Percentiles rank a stretch among this genome's conserved stretches.
phyloP scores from a whole-genome alignment of 2,329 filamentous ascomycete species.

The Diaporthe velutina region DNA sequence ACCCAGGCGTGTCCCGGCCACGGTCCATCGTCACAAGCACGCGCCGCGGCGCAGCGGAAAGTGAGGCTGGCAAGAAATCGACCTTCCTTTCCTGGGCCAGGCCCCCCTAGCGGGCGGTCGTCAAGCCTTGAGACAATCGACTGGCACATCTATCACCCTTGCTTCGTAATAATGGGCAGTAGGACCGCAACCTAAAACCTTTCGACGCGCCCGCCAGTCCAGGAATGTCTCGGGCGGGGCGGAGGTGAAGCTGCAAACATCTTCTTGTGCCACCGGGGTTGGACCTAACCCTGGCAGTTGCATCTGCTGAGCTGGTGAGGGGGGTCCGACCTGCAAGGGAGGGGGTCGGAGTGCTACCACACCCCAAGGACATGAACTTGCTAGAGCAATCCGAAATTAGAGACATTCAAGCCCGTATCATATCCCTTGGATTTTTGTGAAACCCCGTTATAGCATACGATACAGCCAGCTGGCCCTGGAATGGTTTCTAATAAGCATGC shows the following conservation, averaged over 20 bases:
- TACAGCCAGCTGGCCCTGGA: not conserved
- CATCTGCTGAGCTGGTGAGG: not conserved
- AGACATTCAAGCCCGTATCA: constrained; percentile 5
- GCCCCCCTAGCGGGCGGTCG: not conserved
- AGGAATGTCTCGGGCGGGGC: constrained; percentile 24
- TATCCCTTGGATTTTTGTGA: not conserved
- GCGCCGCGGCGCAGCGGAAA: constrained; percentile 18
- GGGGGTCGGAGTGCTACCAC: constrained; percentile 18
- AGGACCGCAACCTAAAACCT: not conserved
- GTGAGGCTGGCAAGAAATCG: constrained; percentile 28
- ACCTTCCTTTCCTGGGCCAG: constrained; percentile 19
- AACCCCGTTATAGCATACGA: not conserved
- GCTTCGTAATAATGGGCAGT: not conserved
- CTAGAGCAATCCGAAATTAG: constrained; percentile 18
- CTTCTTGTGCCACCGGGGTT: not conserved
- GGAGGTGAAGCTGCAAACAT: not conserved
- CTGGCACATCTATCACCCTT: constrained; percentile 1
- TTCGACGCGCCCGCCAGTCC: not conserved
- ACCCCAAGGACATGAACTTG: not conserved
- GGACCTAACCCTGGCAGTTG: not conserved
- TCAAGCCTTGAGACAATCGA: constrained; percentile 21
- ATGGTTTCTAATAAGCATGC: not conserved
- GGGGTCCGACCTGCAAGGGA: not conserved
- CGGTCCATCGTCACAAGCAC: constrained; percentile 1
- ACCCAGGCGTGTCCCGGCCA: constrained; percentile 25